phyloP scores from a whole-genome alignment of 192 early-diverging fungal genomes.

The Blastocladiella britannica region DNA sequence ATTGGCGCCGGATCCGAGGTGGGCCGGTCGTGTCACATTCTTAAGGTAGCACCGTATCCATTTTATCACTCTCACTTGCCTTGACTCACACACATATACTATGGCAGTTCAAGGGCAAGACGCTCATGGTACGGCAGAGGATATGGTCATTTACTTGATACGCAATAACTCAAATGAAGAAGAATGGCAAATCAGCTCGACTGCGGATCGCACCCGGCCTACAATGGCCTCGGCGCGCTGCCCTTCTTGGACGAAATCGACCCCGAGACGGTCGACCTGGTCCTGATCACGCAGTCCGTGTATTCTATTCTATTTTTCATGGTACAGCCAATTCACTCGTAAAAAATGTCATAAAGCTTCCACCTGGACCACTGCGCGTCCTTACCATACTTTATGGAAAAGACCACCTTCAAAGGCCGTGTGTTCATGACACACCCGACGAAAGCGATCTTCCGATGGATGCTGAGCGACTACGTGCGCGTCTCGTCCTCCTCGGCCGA shows the following conservation, averaged over 20 bases:
- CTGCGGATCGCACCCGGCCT: conserved; percentile 87
- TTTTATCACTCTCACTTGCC: too few species aligned
- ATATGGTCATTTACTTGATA: too few species aligned
- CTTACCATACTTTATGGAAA: conserved; percentile 90
- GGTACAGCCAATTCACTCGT: too few species aligned
- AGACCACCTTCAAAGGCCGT: conserved; percentile 86
- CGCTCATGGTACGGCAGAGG: conserved; percentile 65
- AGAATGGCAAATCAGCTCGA: conserved; percentile 43
- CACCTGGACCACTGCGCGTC: conserved; percentile 94
- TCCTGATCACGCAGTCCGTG: conserved; percentile 79
- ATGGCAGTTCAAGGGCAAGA: conserved; percentile 89
- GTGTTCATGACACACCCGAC: conserved; percentile 99
- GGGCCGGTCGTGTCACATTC: conserved; percentile 73
- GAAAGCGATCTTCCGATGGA: conserved; percentile 93
- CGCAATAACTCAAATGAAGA: background rate
- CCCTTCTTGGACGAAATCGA: conserved; percentile 93
- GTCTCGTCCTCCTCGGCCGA: conserved; percentile 49
- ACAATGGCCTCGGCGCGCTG: conserved; percentile 68
- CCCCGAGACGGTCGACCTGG: conserved; percentile 62
- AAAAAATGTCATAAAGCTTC: conserved; percentile 56
- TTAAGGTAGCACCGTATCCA: conserved; percentile 14
- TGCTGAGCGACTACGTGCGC: conserved; percentile 82
- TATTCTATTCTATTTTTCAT: too few species aligned
- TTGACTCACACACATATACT: too few species aligned
- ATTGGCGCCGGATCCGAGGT: conserved; percentile 97